These are phyloP conservation scores for Crithidia fasciculata DNA, from an alignment of 208 protist species.

Conservation along the genomic window DNA sequence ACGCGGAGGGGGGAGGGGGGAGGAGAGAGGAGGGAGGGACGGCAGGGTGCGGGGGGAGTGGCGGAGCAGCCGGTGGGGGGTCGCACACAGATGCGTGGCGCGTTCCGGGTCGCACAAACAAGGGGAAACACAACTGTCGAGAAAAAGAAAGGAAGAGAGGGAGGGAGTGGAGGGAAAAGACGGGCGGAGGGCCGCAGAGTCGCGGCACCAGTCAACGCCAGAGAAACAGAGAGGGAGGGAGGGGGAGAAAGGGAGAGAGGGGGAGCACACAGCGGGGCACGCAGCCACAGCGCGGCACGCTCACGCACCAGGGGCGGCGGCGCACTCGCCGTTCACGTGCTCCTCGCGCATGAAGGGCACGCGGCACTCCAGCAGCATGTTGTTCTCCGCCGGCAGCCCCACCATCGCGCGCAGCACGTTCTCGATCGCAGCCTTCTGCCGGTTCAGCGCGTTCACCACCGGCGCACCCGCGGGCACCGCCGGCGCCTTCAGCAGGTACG, in stretches of 20 bases:
- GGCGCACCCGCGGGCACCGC: constrained; percentile 92
- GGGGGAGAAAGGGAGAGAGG: no score
- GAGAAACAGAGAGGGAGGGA: no score
- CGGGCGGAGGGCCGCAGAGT: background rate
- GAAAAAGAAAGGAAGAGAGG: constrained; percentile 8
- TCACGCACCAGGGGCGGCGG: background rate
- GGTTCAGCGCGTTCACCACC: constrained; percentile 98
- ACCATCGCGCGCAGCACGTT: constrained; percentile 97
- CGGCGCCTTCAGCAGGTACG: constrained; percentile 98
- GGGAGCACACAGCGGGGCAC: no score
- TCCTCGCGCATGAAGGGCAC: constrained; percentile 58
- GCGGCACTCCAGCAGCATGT: constrained; percentile 97
- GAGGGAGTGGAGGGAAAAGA: background rate
- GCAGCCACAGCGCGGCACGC: background rate
- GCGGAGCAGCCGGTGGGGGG: constrained; percentile 4
- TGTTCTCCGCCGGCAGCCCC: constrained; percentile 94
- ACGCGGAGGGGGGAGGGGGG: background rate
- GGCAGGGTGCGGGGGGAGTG: background rate
- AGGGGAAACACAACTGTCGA: background rate
- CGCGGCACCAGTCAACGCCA: no score
- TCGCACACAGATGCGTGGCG: constrained; percentile 5
- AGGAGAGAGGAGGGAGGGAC: background rate
- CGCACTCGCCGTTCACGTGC: constrained; percentile 33
- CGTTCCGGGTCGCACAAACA: constrained; percentile 9
- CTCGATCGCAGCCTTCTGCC: constrained; percentile 94